Percentiles rank a stretch among this genome's conserved stretches.
These are phyloP conservation scores for Solidago caesia DNA, from an alignment of 129 eudicot genomes.

Conservation along the genomic window DNA sequence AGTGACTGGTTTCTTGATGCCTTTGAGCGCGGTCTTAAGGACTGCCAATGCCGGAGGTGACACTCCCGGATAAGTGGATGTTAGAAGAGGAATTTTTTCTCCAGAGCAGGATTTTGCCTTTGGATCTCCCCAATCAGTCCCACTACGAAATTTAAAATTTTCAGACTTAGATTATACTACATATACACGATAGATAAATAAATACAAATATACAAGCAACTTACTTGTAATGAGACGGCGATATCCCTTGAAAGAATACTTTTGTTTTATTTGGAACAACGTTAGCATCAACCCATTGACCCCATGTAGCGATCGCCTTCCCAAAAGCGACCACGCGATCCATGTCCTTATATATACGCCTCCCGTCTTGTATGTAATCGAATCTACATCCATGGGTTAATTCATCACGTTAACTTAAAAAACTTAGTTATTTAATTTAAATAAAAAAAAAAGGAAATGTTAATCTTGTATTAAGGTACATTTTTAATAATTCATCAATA, in stretches of 20 bases:
- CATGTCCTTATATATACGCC: constrained; percentile 51
- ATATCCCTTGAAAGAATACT: constrained; percentile 71
- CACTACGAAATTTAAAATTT: constrained; percentile 36
- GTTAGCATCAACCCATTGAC: constrained; percentile 52
- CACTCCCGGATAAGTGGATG: constrained; percentile 61
- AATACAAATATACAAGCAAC: not conserved
- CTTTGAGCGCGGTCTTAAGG: constrained; percentile 51
- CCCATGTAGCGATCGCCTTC: constrained; percentile 61
- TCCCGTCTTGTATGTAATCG: constrained; percentile 57
- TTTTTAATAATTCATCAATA: too few relatives aligned
- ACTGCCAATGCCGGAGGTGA: constrained; percentile 48
- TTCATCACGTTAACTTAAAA: not conserved
- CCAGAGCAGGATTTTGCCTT: constrained; percentile 59
- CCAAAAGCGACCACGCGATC: constrained; percentile 57
- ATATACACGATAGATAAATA: not conserved
- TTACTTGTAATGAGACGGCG: constrained; percentile 78
- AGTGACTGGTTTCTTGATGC: constrained; percentile 58
- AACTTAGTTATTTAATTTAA: not conserved
- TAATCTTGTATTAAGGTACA: too few relatives aligned
- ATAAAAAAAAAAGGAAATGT: not conserved
- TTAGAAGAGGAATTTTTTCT: constrained; percentile 51
- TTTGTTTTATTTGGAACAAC: constrained; percentile 37
- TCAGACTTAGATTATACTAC: not conserved
- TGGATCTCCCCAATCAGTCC: constrained; percentile 70
- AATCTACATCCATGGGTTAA: constrained; percentile 40